phyloP scores from a whole-genome alignment of 768 basidiomycete genomes.

The Roridomyces roridus region DNA sequence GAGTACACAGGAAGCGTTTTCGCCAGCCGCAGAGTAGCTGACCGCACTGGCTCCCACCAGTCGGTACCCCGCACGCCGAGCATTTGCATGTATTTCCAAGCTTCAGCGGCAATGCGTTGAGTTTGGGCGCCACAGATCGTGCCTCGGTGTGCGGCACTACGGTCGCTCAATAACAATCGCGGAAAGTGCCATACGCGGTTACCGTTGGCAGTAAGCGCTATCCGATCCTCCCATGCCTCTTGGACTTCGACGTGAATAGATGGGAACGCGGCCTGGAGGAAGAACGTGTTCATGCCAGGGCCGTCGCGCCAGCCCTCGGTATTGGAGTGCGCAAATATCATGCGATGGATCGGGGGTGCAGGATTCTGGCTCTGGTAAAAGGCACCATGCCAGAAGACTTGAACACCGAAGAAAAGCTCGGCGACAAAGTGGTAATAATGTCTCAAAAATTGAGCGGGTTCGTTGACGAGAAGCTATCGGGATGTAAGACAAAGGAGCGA shows the following conservation, averaged over 20 bases:
- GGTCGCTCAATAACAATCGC: constrained; percentile 68
- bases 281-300: constrained; percentile 77
- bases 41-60: constrained; percentile 81
- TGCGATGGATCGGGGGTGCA: constrained; percentile 60
- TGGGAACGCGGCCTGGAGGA: constrained; percentile 76
- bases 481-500: neutral
- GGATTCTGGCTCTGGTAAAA: neutral
- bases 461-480: constrained; percentile 62
- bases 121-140: constrained; percentile 62
- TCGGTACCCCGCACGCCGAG: constrained; percentile 48
- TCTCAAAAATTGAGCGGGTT: constrained; percentile 73
- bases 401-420: neutral
- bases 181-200: constrained; percentile 75
- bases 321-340: constrained; percentile 70
- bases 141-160: constrained; percentile 78
- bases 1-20: constrained; percentile 42
- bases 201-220: constrained; percentile 32
- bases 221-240: constrained; percentile 74
- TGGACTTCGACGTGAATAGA: constrained; percentile 69
- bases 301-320: constrained; percentile 71
- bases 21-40: constrained; percentile 70
- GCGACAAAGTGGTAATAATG: constrained; percentile 41
- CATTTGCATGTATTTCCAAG: constrained; percentile 59
- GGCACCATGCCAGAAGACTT: neutral
- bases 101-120: constrained; percentile 74